phyloP scores from a whole-genome alignment of 2,329 filamentous ascomycete species.

The Trichoderma atrobrunneum region DNA sequence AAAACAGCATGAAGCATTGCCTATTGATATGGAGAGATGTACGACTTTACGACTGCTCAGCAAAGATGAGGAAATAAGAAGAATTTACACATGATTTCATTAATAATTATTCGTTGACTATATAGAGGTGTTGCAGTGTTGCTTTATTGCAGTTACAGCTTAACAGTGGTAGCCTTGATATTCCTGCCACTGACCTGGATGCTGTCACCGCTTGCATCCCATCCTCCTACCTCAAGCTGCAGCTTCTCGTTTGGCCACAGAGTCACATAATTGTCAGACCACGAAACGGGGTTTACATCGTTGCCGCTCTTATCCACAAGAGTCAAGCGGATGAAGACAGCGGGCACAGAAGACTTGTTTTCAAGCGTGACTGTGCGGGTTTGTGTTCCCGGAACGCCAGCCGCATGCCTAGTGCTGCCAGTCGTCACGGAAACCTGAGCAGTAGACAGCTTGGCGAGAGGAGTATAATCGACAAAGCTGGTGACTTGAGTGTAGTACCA shows the following conservation, averaged over 20 bases:
- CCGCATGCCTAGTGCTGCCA: slow-evolving; percentile 15
- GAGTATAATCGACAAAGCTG: slow-evolving; percentile 47
- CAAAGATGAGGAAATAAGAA: not conserved
- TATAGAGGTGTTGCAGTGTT: not conserved
- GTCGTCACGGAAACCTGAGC: slow-evolving; percentile 37
- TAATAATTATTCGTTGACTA: not conserved
- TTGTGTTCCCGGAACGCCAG: not conserved
- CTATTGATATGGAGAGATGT: not conserved
- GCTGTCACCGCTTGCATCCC: slow-evolving; percentile 13
- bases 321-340: slow-evolving; percentile 55
- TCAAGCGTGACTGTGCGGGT: slow-evolving; percentile 42
- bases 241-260: slow-evolving; percentile 56
- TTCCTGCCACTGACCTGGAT: slow-evolving; percentile 23
- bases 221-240: slow-evolving; percentile 22
- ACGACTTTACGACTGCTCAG: not conserved
- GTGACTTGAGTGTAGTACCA: slow-evolving; percentile 60
- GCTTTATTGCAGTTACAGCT: not conserved
- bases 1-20: not conserved
- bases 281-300: slow-evolving; percentile 52
- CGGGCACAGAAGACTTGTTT: slow-evolving; percentile 52
- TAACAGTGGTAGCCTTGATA: slow-evolving; percentile 14
- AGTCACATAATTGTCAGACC: slow-evolving; percentile 64
- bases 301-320: slow-evolving; percentile 43
- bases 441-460: slow-evolving; percentile 38
- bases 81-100: not conserved